A percentile compares a stretch with the other conserved stretches of the same genome.
Evolutionary conservation across 805 yeast species (phyloP).

Genomic region (Cyberlindnera amylophila): DNA sequence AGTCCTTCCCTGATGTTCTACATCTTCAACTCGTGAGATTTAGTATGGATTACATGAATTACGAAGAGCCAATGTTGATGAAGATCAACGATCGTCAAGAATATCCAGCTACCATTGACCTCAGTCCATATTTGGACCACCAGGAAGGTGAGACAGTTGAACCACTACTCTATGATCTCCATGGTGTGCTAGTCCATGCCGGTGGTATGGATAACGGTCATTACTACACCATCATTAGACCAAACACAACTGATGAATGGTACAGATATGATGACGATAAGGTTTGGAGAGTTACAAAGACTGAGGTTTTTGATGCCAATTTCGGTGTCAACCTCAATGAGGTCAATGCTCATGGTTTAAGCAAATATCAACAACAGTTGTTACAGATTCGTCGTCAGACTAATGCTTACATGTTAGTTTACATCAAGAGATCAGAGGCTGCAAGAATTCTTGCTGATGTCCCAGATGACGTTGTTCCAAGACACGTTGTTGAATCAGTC

Average conservation of each 20-base stretch:
- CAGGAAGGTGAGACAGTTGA: conserved; percentile 35
- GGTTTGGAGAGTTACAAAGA: conserved; percentile 80
- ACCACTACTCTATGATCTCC: conserved; percentile 76
- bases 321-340: conserved; percentile 64
- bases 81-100: conserved; percentile 92
- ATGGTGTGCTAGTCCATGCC: conserved; percentile 92
- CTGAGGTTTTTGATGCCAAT: conserved; percentile 87
- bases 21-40: conserved; percentile 92
- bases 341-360: conserved; percentile 26
- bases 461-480: conserved; percentile 55
- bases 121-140: conserved; percentile 72
- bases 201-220: conserved; percentile 97
- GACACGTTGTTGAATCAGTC: neutral
- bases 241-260: conserved; percentile 70
- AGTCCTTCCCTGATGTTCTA: conserved; percentile 85
- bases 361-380: conserved; percentile 53
- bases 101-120: conserved; percentile 78
- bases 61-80: conserved; percentile 53
- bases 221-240: conserved; percentile 90
- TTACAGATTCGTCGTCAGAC: conserved; percentile 71
- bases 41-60: conserved; percentile 89
- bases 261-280: conserved; percentile 92
- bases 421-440: conserved; percentile 62
- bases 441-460: conserved; percentile 57
- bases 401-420: conserved; percentile 96